A percentile compares a stretch with the other conserved stretches of the same genome.
These are phyloP conservation scores for Scleroderma bovista DNA, from an alignment of 768 basidiomycete genomes.

Conservation along the genomic window DNA sequence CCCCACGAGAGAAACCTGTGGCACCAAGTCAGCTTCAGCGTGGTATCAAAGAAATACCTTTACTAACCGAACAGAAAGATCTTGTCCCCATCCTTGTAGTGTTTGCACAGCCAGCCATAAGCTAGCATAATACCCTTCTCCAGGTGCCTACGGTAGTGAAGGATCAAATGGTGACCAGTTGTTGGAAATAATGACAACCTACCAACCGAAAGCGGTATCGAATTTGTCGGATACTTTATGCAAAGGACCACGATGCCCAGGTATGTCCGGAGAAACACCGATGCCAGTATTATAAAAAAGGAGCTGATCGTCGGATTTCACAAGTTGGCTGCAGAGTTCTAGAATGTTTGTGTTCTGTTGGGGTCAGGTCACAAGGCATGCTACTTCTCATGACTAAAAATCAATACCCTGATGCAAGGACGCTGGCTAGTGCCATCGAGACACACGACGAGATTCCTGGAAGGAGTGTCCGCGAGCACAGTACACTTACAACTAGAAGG, in stretches of 20 bases:
- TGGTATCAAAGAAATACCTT: background rate
- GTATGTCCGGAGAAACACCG: conserved; percentile 26
- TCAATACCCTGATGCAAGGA: conserved; percentile 28
- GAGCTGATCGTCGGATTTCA: conserved; percentile 30
- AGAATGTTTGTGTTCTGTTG: conserved; percentile 39
- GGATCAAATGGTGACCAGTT: background rate
- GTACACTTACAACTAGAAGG: background rate
- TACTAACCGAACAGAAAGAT: conserved; percentile 38
- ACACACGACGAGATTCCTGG: conserved; percentile 28
- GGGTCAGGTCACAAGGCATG: background rate
- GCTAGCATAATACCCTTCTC: conserved; percentile 29
- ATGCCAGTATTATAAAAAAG: conserved; percentile 40
- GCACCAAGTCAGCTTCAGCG: conserved; percentile 1
- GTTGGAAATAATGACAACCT: conserved; percentile 1
- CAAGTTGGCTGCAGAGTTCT: conserved; percentile 33
- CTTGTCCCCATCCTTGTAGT: conserved; percentile 32
- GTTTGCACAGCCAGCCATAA: conserved; percentile 38
- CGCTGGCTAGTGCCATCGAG: conserved; percentile 39
- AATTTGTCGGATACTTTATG: conserved; percentile 21
- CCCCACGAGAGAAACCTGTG: conserved; percentile 44
- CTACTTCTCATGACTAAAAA: background rate
- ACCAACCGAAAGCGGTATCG: conserved; percentile 37
- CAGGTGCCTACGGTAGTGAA: conserved; percentile 28
- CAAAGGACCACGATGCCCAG: conserved; percentile 8
- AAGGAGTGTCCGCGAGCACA: background rate